These are phyloP conservation scores for Syzygium syzygioides DNA, from an alignment of 441 rosid genomes.

Conservation along the genomic window DNA sequence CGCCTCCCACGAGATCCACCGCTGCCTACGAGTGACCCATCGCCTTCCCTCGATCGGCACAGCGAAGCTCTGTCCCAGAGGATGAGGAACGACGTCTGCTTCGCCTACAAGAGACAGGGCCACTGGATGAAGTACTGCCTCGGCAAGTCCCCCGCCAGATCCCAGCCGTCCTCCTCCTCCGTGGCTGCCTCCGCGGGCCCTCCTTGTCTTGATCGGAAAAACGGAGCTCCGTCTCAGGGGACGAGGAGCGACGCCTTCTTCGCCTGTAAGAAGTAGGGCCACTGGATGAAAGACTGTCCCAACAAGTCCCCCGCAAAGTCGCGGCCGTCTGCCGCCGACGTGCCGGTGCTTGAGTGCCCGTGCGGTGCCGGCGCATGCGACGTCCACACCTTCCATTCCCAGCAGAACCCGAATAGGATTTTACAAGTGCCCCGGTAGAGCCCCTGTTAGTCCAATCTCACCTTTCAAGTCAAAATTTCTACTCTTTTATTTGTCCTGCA, in stretches of 20 bases:
- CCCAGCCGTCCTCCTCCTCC: neutral
- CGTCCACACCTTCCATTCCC: conserved; percentile 8
- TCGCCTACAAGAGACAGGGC: conserved; percentile 21
- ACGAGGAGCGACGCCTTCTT: conserved; percentile 7
- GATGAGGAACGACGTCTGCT: conserved; percentile 11
- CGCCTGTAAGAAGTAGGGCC: conserved; percentile 28
- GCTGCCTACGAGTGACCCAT: neutral
- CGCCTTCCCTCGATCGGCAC: neutral
- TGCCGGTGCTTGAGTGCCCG: conserved; percentile 27
- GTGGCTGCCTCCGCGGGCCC: neutral
- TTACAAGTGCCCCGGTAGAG: conserved; percentile 23
- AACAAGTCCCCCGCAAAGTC: conserved; percentile 5
- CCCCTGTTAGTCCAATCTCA: neutral
- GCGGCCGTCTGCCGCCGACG: neutral
- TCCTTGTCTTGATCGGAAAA: neutral
- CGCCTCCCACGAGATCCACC: too few species aligned
- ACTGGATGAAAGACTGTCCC: conserved; percentile 40
- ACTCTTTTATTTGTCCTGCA: neutral
- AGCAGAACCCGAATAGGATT: conserved; percentile 24
- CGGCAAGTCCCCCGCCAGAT: conserved; percentile 1
- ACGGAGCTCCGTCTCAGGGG: neutral
- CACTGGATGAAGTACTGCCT: conserved; percentile 44
- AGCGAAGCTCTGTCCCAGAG: neutral
- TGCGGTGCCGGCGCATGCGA: conserved; percentile 24
- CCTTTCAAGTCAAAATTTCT: neutral